Evolutionary conservation across 345 rosid genomes (phyloP).

Genomic region (Kandelia obovata): DNA sequence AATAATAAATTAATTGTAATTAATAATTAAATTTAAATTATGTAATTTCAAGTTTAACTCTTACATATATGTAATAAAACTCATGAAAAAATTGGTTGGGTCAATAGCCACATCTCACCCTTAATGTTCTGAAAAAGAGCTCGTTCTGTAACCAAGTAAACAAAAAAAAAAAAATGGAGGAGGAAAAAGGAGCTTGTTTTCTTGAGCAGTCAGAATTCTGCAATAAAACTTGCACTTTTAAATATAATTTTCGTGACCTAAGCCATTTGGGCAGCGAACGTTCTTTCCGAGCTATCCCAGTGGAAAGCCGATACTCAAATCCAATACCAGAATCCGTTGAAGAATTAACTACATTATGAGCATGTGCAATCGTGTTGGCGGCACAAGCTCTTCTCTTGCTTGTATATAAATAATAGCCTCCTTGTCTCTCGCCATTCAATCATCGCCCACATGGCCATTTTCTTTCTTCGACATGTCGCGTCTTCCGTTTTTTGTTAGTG

Average conservation of each 20-base stretch:
- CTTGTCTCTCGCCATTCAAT: background rate
- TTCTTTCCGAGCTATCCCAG: constrained; percentile 7
- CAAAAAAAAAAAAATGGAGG: background rate
- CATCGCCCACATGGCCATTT: background rate
- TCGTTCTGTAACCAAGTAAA: background rate
- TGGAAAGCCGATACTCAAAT: background rate
- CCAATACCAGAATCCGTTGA: background rate
- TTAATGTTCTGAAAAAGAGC: too few species aligned
- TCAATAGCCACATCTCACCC: too few species aligned
- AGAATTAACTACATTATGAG: background rate
- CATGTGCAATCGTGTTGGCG: constrained; percentile 26
- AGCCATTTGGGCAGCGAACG: constrained; percentile 23
- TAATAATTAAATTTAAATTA: too few species aligned
- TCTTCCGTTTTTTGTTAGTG: constrained; percentile 29
- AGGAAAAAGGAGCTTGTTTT: background rate
- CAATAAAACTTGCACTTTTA: background rate
- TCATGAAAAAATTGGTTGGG: too few species aligned
- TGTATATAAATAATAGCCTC: background rate
- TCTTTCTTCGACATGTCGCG: constrained; percentile 30
- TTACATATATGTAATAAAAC: too few species aligned
- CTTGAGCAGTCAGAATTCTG: constrained; percentile 12
- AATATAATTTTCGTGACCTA: constrained; percentile 18
- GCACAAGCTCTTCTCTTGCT: background rate
- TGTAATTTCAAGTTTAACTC: too few species aligned
- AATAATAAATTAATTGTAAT: too few species aligned